phyloP scores from a whole-genome alignment of 306 rosid species.

The Urtica urens region DNA sequence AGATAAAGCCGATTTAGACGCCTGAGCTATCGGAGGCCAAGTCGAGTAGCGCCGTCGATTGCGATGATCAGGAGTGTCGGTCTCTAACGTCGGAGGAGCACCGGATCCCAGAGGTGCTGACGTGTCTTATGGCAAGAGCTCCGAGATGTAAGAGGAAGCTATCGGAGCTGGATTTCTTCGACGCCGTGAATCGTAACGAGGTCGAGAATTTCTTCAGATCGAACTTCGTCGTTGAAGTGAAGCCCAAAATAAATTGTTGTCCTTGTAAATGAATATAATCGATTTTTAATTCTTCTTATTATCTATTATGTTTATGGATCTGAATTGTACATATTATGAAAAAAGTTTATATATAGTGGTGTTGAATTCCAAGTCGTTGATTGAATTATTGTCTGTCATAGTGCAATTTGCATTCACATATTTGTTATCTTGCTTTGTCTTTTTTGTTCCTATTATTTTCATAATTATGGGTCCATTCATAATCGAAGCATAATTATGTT shows the following conservation, averaged over 20 bases:
- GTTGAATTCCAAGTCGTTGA: too few species aligned
- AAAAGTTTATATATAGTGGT: too few species aligned
- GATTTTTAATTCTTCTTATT: too few species aligned
- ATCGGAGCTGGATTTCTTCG: slow-evolving; percentile 38
- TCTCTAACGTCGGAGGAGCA: slow-evolving; percentile 33
- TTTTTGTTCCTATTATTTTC: too few species aligned
- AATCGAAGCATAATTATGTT: too few species aligned
- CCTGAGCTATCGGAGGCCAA: slow-evolving; percentile 2
- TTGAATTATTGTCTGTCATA: too few species aligned
- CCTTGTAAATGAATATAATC: slow-evolving; percentile 46
- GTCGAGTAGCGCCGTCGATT: too few species aligned
- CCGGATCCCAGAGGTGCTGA: slow-evolving; percentile 26
- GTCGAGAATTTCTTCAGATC: slow-evolving; percentile 35
- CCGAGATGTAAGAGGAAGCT: slow-evolving; percentile 34
- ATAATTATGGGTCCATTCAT: too few species aligned
- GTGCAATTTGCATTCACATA: too few species aligned
- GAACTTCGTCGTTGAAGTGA: slow-evolving; percentile 8
- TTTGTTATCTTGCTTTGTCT: too few species aligned
- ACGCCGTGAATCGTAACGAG: slow-evolving; percentile 29
- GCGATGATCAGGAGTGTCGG: slow-evolving; percentile 14
- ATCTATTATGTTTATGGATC: too few species aligned
- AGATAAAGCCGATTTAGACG: slow-evolving; percentile 8
- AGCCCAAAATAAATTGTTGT: slow-evolving; percentile 24
- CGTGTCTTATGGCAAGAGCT: slow-evolving; percentile 37
- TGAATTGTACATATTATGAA: too few species aligned